Evolutionary conservation across 345 rosid species (phyloP), one percentile per base, ranked within the genome.

Genomic region (Punica granatum): DNA sequence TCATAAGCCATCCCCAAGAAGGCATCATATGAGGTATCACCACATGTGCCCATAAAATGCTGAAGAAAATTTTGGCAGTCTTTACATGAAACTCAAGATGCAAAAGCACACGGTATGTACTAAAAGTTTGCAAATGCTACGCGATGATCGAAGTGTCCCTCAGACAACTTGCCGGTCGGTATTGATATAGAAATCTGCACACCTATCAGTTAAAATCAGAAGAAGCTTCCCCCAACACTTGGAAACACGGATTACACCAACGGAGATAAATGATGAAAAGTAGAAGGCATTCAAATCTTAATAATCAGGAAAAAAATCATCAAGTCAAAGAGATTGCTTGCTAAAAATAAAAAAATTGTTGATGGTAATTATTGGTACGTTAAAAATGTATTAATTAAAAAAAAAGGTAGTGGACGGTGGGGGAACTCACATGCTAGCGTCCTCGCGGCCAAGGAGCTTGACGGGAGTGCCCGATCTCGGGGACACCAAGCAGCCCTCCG

Each of bases 391-490:
- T n/a, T n/a, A n/a, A n/a, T n/a, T n/a, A n/a, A n/a, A n/a, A n/a
- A n/a, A n/a, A n/a, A 2, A 51, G 6, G n/a, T 51, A 51, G 26
- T 51, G 28, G 32, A 12, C 25, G 31, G 33, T 18, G 61, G 19
- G 34, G 32, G 61, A 33, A 56, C 98, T 89, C 80, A 95, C 99
- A 92, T 86, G 73, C 84, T 87, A 67, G 96, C 98, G 82, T 90
- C 99, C 65, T 85, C 90, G 63, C 99, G 97, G 39, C 99, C 94
- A 18, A 95, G 90, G 72, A 95, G 98, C 86, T 90, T 92, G 60
- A 95, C 96, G 0, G 99, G 98, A 60, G 97, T 87, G 75, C 99
- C 99, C 33, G 81, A 75, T 92, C 84, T 85, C 32, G 96, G 87
- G 33, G 96, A 85, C 67, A 84, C 88, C 83, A 88, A 77, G 69